Evolutionary conservation across 352 stramenopile genomes (phyloP), one percentile per base, ranked within the genome.

Genomic region (Globisporangium okanoganense): DNA sequence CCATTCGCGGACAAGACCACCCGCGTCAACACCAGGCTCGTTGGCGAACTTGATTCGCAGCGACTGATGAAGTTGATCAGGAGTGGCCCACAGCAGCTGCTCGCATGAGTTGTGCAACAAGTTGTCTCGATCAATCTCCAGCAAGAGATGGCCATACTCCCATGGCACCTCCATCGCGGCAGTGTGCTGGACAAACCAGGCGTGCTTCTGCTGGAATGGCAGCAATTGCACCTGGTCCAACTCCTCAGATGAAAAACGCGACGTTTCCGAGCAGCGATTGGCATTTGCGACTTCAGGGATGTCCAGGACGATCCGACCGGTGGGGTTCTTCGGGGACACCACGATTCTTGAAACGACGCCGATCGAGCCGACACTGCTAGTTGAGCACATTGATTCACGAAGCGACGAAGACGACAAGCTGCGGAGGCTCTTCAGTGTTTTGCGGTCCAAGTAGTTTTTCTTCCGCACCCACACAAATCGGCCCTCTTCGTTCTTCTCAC

Each of bases 31-130:
- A n/a, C 90, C 90, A 16, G 86, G 85, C 38, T 97, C 90, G 61
- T 95, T 93, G 7, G 88, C 75, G 71, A 97, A 97, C 62, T 96
- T 93, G 61, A 96, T 93, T 41, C 88, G 78, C 24, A 97, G 72
- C 36, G 86, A 95, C 63, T 95, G 85, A 36, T 94, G 83, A 4
- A 97, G 72, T 50, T 96, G 85, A 51, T 92, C 85, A 1, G 76
- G 76, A 9, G 82, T 88, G 4, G 92, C 87, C 76, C 82, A 93
- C 40, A 96, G 63, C 10, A 96, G 67, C 55, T 96, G 87, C 61
- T 94, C 78, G 36, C 87, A 95, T 35, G 86, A 96, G 56, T 97
- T 94, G 67, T 96, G 86, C 0, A 97, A 75, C 27, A 97, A 62
- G 61, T 95, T 94, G 18, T 90, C 76, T 14, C 90, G 85, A 51